Base-by-base conservation (phyloP, 129 eudicot genomes). In the Tanacetum coccineum region DNA sequence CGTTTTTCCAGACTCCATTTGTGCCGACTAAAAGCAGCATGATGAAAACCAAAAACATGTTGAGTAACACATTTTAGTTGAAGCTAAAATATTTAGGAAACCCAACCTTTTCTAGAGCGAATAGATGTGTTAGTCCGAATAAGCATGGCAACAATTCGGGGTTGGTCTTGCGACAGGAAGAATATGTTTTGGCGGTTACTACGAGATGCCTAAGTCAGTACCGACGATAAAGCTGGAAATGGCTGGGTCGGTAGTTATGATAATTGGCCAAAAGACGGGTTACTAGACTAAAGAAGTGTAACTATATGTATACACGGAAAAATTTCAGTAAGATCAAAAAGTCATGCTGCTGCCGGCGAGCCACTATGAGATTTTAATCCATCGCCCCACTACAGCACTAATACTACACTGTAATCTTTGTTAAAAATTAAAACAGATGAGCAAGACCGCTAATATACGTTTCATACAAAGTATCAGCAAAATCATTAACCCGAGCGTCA, bases 91-190 rank as follows among this genome's bases (percentile, higher is more conserved):
- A 44, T 50, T 61, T 25, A 25, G 64, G 76, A 3, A 14, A 21
- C n/a, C 10, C 19, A 28, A 92, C 98, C 89, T 93, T 82, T 76
- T 93, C 96, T 57, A 93, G 80, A 71, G 96, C 77, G 42, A n/a
- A 93, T 93, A 1, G 98, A 88, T 55, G 98, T 62, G 98, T 93
- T 49, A 93, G 89, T 73, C 98, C 98, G 98, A 93, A 17, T 88
- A 72, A 93, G 89, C 98, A 93, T 93, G 73, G 98, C 98, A 76
- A 93, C n/a, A n/a, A n/a, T n/a, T n/a, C n/a, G n/a, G n/a, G n/a
- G n/a, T n/a, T n/a, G n/a, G n/a, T 71, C 95, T 88, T 68, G 84
- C 87, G 69, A 93, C 92, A 26, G 95, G 95, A 80, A 88, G 96
- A 63, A 93, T 81, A 64, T 81, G 88, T 65, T 93, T 84, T 48